These are phyloP conservation scores for Phytophthora sp. DNA, from an alignment of 352 stramenopile genomes.

Conservation along the genomic window DNA sequence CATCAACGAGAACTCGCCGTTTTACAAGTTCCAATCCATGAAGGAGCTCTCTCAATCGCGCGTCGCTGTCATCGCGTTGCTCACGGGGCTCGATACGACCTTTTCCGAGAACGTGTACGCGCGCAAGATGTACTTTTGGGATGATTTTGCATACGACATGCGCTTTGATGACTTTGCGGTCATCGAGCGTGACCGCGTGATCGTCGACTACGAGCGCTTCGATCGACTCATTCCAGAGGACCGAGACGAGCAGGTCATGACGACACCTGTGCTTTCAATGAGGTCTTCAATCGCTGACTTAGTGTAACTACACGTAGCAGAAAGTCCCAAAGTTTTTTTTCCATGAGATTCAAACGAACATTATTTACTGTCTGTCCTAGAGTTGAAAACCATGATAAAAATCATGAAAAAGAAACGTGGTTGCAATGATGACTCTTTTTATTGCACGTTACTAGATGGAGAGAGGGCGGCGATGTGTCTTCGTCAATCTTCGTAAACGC, in stretches of 20 bases:
- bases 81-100: slow-evolving; percentile 85
- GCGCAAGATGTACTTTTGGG: slow-evolving; percentile 89
- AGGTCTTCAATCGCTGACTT: slow-evolving; percentile 22
- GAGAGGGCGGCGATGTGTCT: slow-evolving; percentile 10
- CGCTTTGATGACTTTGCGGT: slow-evolving; percentile 81
- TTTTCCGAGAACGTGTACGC: slow-evolving; percentile 89
- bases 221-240: slow-evolving; percentile 56
- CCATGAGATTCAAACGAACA: not conserved
- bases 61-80: slow-evolving; percentile 76
- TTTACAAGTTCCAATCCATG: slow-evolving; percentile 76
- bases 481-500: slow-evolving; percentile 11
- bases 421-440: slow-evolving; percentile 15
- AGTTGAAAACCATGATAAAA: not conserved
- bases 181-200: slow-evolving; percentile 65
- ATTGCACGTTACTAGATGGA: slow-evolving; percentile 29
- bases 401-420: too few species aligned
- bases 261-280: slow-evolving; percentile 30
- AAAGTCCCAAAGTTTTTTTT: not conserved
- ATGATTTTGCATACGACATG: slow-evolving; percentile 85
- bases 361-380: slow-evolving; percentile 7
- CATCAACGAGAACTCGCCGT: slow-evolving; percentile 80
- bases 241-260: slow-evolving; percentile 31
- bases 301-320: slow-evolving; percentile 17
- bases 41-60: slow-evolving; percentile 76
- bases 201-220: slow-evolving; percentile 77